phyloP scores from a whole-genome alignment of 352 stramenopile genomes.

The Plasmopara muralis region DNA sequence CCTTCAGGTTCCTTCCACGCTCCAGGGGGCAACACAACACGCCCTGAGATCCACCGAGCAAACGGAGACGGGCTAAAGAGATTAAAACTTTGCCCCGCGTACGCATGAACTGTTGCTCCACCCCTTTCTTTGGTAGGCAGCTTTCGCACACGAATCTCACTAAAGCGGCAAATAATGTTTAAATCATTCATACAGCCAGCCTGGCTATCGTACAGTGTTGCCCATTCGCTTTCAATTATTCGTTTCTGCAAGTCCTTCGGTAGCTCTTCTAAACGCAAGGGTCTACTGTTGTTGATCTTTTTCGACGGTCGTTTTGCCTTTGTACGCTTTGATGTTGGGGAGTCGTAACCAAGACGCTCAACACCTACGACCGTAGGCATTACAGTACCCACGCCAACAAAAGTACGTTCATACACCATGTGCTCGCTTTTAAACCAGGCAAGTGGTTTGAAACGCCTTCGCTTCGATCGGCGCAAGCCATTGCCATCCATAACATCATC shows the following conservation, averaged over 20 bases:
- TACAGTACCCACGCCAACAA: conserved; percentile 73
- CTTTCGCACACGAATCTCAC: conserved; percentile 67
- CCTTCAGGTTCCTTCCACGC: conserved; percentile 95
- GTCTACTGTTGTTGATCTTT: conserved; percentile 30
- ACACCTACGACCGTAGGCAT: conserved; percentile 72
- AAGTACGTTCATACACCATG: conserved; percentile 77
- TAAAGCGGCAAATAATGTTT: conserved; percentile 71
- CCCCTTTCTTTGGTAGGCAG: conserved; percentile 53
- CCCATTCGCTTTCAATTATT: conserved; percentile 67
- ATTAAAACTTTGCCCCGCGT: conserved; percentile 87
- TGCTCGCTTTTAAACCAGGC: conserved; percentile 86
- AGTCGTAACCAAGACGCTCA: conserved; percentile 53
- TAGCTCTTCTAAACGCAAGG: conserved; percentile 37
- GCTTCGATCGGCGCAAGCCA: conserved; percentile 67
- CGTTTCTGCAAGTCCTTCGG: conserved; percentile 45
- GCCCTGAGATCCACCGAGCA: conserved; percentile 86
- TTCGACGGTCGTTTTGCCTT: conserved; percentile 33
- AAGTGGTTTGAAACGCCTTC: conserved; percentile 75
- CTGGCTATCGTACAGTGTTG: conserved; percentile 56
- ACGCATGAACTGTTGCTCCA: conserved; percentile 35
- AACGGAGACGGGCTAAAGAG: conserved; percentile 57
- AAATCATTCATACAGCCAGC: conserved; percentile 60
- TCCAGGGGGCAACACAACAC: conserved; percentile 85
- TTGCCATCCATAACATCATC: conserved; percentile 30
- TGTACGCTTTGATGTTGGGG: conserved; percentile 38